Evolutionary conservation across 768 basidiomycete genomes (phyloP), one percentile per base, ranked within the genome.

Genomic region (Kwoniella pini): DNA sequence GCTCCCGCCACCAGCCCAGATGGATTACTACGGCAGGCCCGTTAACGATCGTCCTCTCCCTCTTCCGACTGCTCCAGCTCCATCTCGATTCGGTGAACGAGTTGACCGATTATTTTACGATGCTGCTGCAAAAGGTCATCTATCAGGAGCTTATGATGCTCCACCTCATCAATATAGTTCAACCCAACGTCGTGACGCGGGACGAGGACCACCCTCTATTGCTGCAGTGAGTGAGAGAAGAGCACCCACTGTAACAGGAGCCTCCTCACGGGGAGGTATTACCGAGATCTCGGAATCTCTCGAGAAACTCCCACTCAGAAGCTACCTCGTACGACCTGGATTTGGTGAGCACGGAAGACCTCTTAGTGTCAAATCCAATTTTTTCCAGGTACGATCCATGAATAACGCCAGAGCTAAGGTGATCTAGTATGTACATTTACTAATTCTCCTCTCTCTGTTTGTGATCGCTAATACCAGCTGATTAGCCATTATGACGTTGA

Each of bases 401-500:
- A 62, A 57, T 11, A 51, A 45, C 33, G 15, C 7, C 6, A 61
- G 54, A 26, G 68, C 44, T n/a, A 69, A 71, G 53, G 60, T 71
- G 15, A 74, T 74, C 39, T 58, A 67, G 66, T 67, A 28, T 56
- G 65, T 48, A 27, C 28, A 40, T 17, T 39, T 17, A 40, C 40
- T 15, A 39, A n/a, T 17, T 26, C 15, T 3, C 1, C 21, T 33
- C n/a, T n/a, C n/a, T n/a, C n/a, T n/a, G n/a, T n/a, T n/a, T n/a
- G n/a, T n/a, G n/a, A n/a, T n/a, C n/a, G n/a, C n/a, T n/a, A n/a
- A n/a, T n/a, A n/a, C n/a, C n/a, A n/a, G n/a, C n/a, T n/a, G n/a
- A n/a, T n/a, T 22, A 74, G 72, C 64, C 76, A 77, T 56, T 77
- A 77, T 46, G 76, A 77, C 44, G 69, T 77, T n/a, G 74, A 77